These are phyloP conservation scores for Neoscytalidium dimidiatum DNA, from an alignment of 2,329 filamentous ascomycete genomes.

Conservation along the genomic window DNA sequence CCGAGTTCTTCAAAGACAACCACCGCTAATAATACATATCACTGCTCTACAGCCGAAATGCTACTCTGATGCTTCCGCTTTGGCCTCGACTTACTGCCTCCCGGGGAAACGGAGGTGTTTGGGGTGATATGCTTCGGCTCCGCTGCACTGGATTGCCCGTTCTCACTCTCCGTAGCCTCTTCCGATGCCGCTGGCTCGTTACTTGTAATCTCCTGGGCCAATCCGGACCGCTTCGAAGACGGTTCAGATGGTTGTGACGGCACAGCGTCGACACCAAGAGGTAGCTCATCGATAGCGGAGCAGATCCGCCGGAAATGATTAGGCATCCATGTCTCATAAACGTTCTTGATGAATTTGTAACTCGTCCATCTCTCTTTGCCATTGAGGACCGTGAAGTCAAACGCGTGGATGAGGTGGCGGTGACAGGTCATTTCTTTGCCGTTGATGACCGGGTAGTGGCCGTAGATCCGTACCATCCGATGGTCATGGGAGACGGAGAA, in stretches of 20 bases:
- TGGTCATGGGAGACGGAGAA: constrained; percentile 14
- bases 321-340: constrained; percentile 20
- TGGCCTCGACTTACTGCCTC: not conserved
- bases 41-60: not conserved
- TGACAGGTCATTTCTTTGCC: constrained; percentile 19
- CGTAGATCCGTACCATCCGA: constrained; percentile 6
- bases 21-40: not conserved
- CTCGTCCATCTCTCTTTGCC: constrained; percentile 22
- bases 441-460: constrained; percentile 20
- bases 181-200: not conserved
- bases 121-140: not conserved
- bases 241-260: not conserved
- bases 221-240: not conserved
- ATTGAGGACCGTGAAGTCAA: constrained; percentile 7
- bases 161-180: not conserved
- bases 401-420: not conserved
- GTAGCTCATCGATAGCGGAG: constrained; percentile 21
- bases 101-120: not conserved
- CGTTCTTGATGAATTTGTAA: constrained; percentile 20
- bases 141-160: not conserved
- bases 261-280: not conserved
- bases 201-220: not conserved
- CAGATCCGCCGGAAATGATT: constrained; percentile 22
- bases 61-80: not conserved
- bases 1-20: not conserved